A percentile compares a stretch with the other conserved stretches of the same genome.
Conservation (phyloP, 176 grass and related monocot species). For the Rhynchospora breviuscula region DNA sequence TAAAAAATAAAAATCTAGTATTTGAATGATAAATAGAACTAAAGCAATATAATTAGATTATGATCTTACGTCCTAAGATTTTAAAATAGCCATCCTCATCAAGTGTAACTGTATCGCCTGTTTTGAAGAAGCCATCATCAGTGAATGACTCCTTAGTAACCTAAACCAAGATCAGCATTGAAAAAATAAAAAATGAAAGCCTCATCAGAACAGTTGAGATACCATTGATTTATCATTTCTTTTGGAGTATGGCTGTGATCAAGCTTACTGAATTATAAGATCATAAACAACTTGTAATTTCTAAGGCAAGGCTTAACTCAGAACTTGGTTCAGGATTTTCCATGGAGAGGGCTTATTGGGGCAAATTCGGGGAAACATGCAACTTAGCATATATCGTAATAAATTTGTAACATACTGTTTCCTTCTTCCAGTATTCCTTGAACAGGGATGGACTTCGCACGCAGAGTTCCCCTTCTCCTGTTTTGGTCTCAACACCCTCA, state of each 20-base stretch:
- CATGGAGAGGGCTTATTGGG: background rate
- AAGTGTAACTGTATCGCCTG: conserved; percentile 82
- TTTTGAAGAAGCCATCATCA: conserved; percentile 85
- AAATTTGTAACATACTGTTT: conserved; percentile 42
- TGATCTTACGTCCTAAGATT: conserved; percentile 87
- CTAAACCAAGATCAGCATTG: conserved; percentile 38
- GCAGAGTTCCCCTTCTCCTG: conserved; percentile 84
- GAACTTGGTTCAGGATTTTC: background rate
- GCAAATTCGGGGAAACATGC: background rate
- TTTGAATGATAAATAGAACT: conserved; percentile 20
- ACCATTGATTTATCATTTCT: background rate
- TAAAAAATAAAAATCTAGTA: background rate
- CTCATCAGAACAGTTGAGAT: background rate
- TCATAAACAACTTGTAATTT: background rate
- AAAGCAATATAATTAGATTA: background rate
- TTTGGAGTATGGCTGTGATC: background rate
- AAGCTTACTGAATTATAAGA: background rate
- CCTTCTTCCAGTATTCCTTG: conserved; percentile 89
- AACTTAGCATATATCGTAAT: background rate
- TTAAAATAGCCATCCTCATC: conserved; percentile 75
- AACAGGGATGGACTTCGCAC: conserved; percentile 91
- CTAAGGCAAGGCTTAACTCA: background rate
- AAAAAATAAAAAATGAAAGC: background rate
- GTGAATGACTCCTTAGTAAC: conserved; percentile 73
- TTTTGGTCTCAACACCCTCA: conserved; percentile 46